Percentiles rank a stretch among this genome's conserved stretches.
Conservation (phyloP, 1,284 basidiomycete species). For the Puccinia horiana region DNA sequence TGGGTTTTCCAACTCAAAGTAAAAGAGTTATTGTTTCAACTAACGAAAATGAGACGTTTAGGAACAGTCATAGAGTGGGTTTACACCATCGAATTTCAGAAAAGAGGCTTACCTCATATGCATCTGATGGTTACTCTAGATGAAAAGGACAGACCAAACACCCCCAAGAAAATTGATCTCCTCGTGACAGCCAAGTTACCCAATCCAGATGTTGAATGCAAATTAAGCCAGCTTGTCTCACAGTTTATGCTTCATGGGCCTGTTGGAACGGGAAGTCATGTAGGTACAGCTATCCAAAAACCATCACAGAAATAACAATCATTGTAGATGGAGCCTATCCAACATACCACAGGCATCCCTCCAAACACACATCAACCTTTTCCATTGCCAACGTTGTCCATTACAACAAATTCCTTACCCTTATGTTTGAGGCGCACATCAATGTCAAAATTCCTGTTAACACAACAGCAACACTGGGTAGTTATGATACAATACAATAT, state of each 20-base stretch:
- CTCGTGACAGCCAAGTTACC: constrained; percentile 62
- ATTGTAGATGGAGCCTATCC: background rate
- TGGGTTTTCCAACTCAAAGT: too few species aligned
- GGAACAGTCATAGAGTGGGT: background rate
- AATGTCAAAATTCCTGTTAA: too few species aligned
- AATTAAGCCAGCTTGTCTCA: constrained; percentile 58
- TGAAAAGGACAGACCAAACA: constrained; percentile 52
- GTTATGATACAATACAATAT: too few species aligned
- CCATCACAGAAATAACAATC: background rate
- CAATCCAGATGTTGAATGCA: constrained; percentile 59
- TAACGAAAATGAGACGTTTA: background rate
- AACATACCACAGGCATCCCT: background rate
- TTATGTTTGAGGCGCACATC: too few species aligned
- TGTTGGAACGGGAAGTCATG: constrained; percentile 59
- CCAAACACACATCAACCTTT: too few species aligned
- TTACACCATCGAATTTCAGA: background rate
- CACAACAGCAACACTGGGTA: too few species aligned
- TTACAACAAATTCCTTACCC: background rate
- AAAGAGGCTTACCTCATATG: constrained; percentile 1
- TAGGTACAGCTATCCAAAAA: constrained; percentile 53
- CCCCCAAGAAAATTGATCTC: constrained; percentile 60
- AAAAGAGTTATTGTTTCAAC: too few species aligned
- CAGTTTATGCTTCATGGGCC: constrained; percentile 57
- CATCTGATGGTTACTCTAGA: background rate
- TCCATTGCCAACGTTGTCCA: background rate